Evolutionary conservation across 2,329 filamentous ascomycete genomes (phyloP).

Genomic region (Diaporthe helianthi): DNA sequence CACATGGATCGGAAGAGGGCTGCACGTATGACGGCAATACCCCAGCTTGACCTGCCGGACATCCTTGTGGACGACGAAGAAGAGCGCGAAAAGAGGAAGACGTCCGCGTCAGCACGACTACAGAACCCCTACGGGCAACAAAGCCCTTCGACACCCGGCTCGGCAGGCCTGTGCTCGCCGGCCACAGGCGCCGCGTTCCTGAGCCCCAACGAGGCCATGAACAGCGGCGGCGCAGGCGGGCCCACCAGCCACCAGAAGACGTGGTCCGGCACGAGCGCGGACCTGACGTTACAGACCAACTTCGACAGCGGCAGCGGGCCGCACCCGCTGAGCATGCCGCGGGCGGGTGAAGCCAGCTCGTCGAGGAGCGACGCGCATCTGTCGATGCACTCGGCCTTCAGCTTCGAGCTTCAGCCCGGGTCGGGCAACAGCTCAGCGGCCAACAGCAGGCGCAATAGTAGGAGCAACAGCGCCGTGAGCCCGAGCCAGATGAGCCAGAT

Average conservation of each 20-base stretch:
- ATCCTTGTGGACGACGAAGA: conserved; percentile 87
- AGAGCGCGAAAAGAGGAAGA: conserved; percentile 45
- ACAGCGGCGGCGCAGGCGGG: conserved; percentile 40
- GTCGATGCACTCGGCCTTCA: conserved; percentile 62
- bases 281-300: conserved; percentile 52
- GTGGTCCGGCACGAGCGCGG: conserved; percentile 52
- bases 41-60: conserved; percentile 84
- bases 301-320: conserved; percentile 40
- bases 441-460: conserved; percentile 53
- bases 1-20: conserved; percentile 75
- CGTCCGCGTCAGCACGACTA: conserved; percentile 30
- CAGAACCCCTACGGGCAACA: conserved; percentile 22
- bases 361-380: conserved; percentile 45
- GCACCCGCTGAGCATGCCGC: conserved; percentile 63
- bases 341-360: conserved; percentile 47
- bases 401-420: conserved; percentile 62
- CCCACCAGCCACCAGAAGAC: conserved; percentile 47
- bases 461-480: conserved; percentile 73
- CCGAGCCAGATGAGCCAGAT: conserved; percentile 82
- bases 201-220: conserved; percentile 45
- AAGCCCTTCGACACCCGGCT: conserved; percentile 38
- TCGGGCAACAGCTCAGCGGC: conserved; percentile 37
- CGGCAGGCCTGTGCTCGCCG: conserved; percentile 30
- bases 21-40: conserved; percentile 78
- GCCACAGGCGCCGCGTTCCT: conserved; percentile 44